phyloP scores from a whole-genome alignment of 768 basidiomycete genomes.

The Gyrodon lividus region DNA sequence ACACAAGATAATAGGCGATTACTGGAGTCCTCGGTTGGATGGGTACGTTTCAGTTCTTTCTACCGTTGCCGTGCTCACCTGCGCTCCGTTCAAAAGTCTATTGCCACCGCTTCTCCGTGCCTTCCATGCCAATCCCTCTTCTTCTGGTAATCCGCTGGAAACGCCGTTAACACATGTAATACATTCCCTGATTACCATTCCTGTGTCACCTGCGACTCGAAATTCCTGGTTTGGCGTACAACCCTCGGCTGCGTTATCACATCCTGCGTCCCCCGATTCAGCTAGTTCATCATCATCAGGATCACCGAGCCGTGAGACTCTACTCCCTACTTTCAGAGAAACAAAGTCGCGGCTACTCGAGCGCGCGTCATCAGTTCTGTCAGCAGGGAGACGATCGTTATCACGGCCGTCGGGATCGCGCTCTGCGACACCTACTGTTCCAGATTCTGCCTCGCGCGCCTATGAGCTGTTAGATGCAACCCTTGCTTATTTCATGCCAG shows the following conservation, averaged over 20 bases:
- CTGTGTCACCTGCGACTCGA: conserved; percentile 56
- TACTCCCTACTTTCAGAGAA: conserved; percentile 17
- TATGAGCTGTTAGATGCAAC: conserved; percentile 66
- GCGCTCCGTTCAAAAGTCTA: conserved; percentile 42
- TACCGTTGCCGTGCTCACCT: background rate
- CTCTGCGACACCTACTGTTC: conserved; percentile 25
- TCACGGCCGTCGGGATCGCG: conserved; percentile 49
- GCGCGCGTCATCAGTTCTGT: conserved; percentile 26
- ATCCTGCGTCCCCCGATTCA: conserved; percentile 35
- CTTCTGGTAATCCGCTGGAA: conserved; percentile 61
- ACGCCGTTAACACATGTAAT: conserved; percentile 80
- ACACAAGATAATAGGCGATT: conserved; percentile 64
- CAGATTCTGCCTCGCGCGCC: conserved; percentile 60
- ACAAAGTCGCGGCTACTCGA: conserved; percentile 24
- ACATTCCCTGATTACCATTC: conserved; percentile 78
- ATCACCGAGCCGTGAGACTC: conserved; percentile 11
- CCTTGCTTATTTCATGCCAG: conserved; percentile 65
- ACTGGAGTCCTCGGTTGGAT: conserved; percentile 73
- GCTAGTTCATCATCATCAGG: conserved; percentile 33
- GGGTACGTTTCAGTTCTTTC: conserved; percentile 43
- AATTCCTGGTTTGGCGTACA: conserved; percentile 60
- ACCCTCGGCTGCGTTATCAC: conserved; percentile 35
- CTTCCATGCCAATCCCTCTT: conserved; percentile 64
- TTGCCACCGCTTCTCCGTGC: conserved; percentile 69
- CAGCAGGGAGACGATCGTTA: conserved; percentile 30